phyloP scores from a whole-genome alignment of 768 basidiomycete species.

The Punctularia strigosozonata region DNA sequence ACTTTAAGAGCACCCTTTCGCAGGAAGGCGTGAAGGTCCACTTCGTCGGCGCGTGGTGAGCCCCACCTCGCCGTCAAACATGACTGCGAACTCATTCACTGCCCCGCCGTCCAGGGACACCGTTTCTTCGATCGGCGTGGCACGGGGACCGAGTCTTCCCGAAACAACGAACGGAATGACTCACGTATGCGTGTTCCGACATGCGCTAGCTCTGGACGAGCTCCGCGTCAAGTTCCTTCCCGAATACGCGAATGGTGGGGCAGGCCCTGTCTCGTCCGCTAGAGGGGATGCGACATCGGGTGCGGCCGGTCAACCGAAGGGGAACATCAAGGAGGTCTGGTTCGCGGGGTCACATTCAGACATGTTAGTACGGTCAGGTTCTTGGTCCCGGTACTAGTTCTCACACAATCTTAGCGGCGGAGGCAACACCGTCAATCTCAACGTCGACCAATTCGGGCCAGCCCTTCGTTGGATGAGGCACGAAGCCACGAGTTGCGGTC shows the following conservation, averaged over 20 bases:
- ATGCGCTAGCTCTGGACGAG: constrained; percentile 36
- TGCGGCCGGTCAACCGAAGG: not conserved
- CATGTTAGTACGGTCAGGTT: constrained; percentile 19
- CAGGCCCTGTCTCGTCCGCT: constrained; percentile 2
- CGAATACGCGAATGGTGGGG: constrained; percentile 25
- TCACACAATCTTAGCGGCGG: no score
- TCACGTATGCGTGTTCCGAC: constrained; percentile 30
- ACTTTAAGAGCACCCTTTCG: constrained; percentile 26
- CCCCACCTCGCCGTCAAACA: no score
- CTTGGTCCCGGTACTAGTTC: no score
- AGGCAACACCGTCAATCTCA: no score
- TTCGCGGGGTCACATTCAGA: constrained; percentile 29
- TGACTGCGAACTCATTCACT: not conserved
- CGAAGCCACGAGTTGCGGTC: no score
- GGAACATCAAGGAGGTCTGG: constrained; percentile 32
- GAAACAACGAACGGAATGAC: constrained; percentile 16
- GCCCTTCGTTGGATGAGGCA: no score
- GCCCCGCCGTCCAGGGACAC: constrained; percentile 25
- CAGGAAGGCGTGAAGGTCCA: constrained; percentile 22
- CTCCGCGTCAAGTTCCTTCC: constrained; percentile 35
- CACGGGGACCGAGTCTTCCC: constrained; percentile 20
- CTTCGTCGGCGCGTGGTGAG: constrained; percentile 34
- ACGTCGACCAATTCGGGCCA: no score
- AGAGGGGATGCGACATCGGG: not conserved
- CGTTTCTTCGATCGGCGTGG: constrained; percentile 31